Conservation (phyloP, 2,329 filamentous ascomycete genomes). For the Pseudogymnoascus sp. region DNA sequence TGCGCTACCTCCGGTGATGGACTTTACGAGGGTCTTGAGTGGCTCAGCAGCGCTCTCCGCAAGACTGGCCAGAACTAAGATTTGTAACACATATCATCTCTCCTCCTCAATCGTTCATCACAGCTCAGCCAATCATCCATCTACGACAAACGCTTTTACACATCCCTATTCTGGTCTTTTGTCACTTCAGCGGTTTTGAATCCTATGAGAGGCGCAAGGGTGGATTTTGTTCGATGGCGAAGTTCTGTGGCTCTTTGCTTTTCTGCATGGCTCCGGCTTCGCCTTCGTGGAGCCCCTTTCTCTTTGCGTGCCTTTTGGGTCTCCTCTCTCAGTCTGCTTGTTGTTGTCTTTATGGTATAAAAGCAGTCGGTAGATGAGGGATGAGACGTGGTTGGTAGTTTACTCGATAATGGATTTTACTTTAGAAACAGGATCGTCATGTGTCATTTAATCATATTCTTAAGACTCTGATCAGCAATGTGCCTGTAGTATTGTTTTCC, state of each 20-base stretch:
- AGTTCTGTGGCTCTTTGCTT: conserved; percentile 27
- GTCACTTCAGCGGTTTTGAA: conserved; percentile 30
- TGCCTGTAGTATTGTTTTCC: conserved; percentile 1
- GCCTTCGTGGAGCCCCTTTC: conserved; percentile 20
- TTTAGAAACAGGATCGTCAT: conserved; percentile 21
- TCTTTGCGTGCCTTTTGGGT: conserved; percentile 22
- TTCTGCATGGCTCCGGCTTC: conserved; percentile 21
- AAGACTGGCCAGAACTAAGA: conserved; percentile 63
- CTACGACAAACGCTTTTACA: conserved; percentile 11
- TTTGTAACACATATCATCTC: conserved; percentile 15
- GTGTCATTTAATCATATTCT: conserved; percentile 9
- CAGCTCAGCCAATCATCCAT: background rate
- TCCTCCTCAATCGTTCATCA: conserved; percentile 14
- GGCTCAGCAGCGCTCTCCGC: conserved; percentile 77
- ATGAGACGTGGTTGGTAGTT: conserved; percentile 28
- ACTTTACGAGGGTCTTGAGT: conserved; percentile 98
- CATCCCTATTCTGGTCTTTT: conserved; percentile 19
- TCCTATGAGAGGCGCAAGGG: conserved; percentile 32
- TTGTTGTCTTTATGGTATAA: conserved; percentile 32
- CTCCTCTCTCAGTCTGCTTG: conserved; percentile 26
- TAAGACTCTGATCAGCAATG: background rate
- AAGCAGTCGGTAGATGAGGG: conserved; percentile 32
- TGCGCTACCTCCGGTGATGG: conserved; percentile 98
- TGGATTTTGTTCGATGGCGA: conserved; percentile 32
- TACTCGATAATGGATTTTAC: conserved; percentile 34